phyloP scores from a whole-genome alignment of 768 basidiomycete species.

The Asterophora lycoperdoides region DNA sequence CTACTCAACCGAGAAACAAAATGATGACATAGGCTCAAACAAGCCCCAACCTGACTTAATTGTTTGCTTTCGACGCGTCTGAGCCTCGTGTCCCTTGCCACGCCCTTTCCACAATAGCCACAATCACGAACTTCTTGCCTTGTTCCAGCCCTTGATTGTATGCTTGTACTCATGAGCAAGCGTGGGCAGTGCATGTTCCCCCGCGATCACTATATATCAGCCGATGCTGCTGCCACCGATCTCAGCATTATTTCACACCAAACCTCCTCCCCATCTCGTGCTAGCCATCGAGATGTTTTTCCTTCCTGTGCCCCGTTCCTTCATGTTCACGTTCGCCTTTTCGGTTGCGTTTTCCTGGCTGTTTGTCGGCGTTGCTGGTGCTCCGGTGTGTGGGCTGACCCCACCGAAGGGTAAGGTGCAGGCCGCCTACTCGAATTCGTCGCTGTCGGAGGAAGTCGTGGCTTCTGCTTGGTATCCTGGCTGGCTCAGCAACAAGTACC shows the following conservation, averaged over 20 bases:
- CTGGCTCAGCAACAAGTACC: conserved; percentile 40
- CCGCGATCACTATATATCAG: conserved; percentile 3
- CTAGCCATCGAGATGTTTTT: conserved; percentile 4
- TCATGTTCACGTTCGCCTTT: conserved; percentile 19
- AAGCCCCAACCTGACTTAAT: too few relatives aligned
- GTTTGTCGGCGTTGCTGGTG: conserved; percentile 18
- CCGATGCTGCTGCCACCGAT: neutral
- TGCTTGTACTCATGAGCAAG: conserved; percentile 2
- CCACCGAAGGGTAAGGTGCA: conserved; percentile 19
- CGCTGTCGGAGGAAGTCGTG: conserved; percentile 30
- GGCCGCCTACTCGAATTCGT: neutral
- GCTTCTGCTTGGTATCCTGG: conserved; percentile 54
- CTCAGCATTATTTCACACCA: neutral
- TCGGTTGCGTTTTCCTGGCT: conserved; percentile 12
- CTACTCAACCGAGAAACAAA: too few relatives aligned
- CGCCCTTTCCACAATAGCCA: conserved; percentile 1
- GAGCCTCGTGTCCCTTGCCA: conserved; percentile 4
- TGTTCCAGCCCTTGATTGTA: neutral
- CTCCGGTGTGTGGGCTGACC: conserved; percentile 30
- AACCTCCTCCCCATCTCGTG: neutral
- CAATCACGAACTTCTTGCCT: too few relatives aligned
- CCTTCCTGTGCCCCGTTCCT: conserved; percentile 1
- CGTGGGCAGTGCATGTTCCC: neutral
- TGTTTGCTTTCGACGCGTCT: neutral
- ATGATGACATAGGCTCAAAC: too few relatives aligned